Conservation (phyloP, 163 green algal genomes). For the Smithsoniella earleae region DNA sequence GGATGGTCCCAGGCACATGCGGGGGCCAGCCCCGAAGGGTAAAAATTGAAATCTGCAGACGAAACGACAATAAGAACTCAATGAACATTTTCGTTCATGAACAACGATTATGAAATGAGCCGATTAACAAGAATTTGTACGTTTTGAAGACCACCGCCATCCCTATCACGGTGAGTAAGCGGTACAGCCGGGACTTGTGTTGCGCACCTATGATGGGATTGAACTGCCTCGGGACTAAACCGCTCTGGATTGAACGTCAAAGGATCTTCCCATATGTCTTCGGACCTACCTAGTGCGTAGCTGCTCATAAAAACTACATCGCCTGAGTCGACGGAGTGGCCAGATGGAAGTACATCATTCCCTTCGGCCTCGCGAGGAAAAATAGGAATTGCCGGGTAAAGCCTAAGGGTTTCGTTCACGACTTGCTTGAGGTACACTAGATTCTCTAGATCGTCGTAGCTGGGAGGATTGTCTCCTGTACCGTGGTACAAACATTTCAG, state of each 20-base stretch:
- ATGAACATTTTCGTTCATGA: no score
- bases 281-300: slow-evolving; percentile 56
- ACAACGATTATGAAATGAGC: background rate
- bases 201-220: slow-evolving; percentile 33
- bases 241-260: slow-evolving; percentile 44
- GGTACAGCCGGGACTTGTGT: background rate
- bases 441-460: slow-evolving; percentile 47
- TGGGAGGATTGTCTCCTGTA: slow-evolving; percentile 41
- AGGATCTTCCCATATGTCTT: slow-evolving; percentile 49
- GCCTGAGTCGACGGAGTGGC: slow-evolving; percentile 47
- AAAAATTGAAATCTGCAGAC: slow-evolving; percentile 51
- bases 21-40: slow-evolving; percentile 52
- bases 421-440: slow-evolving; percentile 46
- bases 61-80: no score
- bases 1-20: slow-evolving; percentile 54
- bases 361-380: slow-evolving; percentile 53
- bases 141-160: background rate
- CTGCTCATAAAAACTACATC: slow-evolving; percentile 71
- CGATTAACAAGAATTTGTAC: background rate
- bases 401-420: slow-evolving; percentile 56
- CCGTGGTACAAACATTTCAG: no score
- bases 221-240: slow-evolving; percentile 34
- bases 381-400: slow-evolving; percentile 69
- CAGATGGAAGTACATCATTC: slow-evolving; percentile 54
- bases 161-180: background rate